Percentiles rank a stretch among this genome's conserved stretches.
These are phyloP conservation scores for Mycena vitilis DNA, from an alignment of 768 basidiomycete species.

Conservation along the genomic window DNA sequence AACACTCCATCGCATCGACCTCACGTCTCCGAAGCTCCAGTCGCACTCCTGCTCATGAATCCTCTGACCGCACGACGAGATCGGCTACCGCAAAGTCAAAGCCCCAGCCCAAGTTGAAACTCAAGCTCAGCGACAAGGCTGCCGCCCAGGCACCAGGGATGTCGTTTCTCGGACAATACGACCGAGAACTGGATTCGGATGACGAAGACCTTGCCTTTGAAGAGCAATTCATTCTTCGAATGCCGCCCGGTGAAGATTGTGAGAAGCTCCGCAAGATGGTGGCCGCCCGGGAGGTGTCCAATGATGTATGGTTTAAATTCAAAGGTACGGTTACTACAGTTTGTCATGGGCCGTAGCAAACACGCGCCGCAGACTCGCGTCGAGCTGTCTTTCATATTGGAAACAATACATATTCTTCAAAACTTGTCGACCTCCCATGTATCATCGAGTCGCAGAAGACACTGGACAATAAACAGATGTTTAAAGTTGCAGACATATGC, in stretches of 20 bases:
- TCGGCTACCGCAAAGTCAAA: constrained; percentile 62
- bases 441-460: constrained; percentile 97
- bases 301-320: constrained; percentile 98
- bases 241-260: constrained; percentile 87
- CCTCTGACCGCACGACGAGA: constrained; percentile 67
- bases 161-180: constrained; percentile 92
- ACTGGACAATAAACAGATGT: constrained; percentile 95
- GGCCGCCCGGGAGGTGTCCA: constrained; percentile 76
- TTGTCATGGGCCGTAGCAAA: constrained; percentile 27
- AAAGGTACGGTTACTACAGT: constrained; percentile 68
- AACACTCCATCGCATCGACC: constrained; percentile 30
- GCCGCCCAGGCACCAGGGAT: constrained; percentile 85
- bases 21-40: constrained; percentile 34
- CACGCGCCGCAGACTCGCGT: constrained; percentile 75
- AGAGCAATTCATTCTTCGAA: constrained; percentile 94
- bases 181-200: constrained; percentile 94
- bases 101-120: constrained; percentile 82
- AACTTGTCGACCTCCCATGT: constrained; percentile 95
- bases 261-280: constrained; percentile 87
- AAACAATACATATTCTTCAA: constrained; percentile 84
- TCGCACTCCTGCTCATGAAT: constrained; percentile 42
- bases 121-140: constrained; percentile 88
- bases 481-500: constrained; percentile 98
- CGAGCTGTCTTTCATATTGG: constrained; percentile 91
- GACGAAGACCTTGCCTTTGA: constrained; percentile 96